Conservation (phyloP, 345 rosid genomes). For the Brassica carinata region DNA sequence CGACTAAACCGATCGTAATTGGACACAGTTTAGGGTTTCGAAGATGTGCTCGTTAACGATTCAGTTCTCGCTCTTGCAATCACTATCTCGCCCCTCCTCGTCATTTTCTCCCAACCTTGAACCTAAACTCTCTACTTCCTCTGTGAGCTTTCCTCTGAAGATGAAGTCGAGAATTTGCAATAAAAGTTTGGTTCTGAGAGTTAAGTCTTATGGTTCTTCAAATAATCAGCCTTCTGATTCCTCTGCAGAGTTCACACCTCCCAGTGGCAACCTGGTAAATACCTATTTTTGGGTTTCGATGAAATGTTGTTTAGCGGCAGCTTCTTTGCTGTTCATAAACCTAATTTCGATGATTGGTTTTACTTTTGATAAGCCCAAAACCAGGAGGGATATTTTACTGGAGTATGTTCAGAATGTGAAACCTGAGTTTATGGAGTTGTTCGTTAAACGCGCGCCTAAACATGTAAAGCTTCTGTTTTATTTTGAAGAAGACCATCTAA, state of each 20-base stretch:
- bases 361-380: conserved; percentile 50
- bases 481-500: background rate
- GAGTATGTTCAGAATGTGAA: conserved; percentile 96
- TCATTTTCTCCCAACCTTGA: conserved; percentile 29
- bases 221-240: conserved; percentile 45
- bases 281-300: background rate
- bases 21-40: background rate
- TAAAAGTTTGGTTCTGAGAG: conserved; percentile 43
- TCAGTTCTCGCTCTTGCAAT: conserved; percentile 46
- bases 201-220: conserved; percentile 69
- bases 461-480: conserved; percentile 51
- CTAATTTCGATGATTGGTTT: conserved; percentile 6
- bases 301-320: background rate
- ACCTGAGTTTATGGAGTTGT: conserved; percentile 94
- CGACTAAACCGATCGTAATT: background rate
- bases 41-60: conserved; percentile 62
- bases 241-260: conserved; percentile 59
- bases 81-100: conserved; percentile 42
- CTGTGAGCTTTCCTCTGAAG: conserved; percentile 46
- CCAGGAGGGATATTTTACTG: conserved; percentile 77
- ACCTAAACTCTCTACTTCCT: conserved; percentile 44
- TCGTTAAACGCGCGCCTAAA: conserved; percentile 83
- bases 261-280: conserved; percentile 72
- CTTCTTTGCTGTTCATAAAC: background rate
- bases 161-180: background rate